A percentile compares a stretch with the other conserved stretches of the same genome.
phyloP scores from a whole-genome alignment of 1,284 basidiomycete species.

The Ustilago lituana region DNA sequence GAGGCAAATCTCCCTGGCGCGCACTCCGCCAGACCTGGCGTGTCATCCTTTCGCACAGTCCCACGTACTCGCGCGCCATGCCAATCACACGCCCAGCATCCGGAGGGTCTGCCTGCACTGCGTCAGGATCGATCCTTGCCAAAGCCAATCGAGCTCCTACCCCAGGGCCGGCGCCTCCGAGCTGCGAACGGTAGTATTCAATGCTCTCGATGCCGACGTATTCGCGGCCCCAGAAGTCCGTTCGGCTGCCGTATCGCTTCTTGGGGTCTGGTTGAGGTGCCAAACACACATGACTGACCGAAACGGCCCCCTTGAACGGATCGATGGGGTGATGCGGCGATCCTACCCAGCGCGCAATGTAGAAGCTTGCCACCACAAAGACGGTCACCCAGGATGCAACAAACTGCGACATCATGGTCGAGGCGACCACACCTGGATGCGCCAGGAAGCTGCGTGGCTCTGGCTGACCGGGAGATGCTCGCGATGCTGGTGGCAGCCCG shows the following conservation, averaged over 20 bases:
- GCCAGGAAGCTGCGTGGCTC: slow-evolving; percentile 60
- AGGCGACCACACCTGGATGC: slow-evolving; percentile 67
- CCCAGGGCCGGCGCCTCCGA: slow-evolving; percentile 47
- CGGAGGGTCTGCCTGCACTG: slow-evolving; percentile 11
- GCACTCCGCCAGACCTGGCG: slow-evolving; percentile 53
- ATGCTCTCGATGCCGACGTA: slow-evolving; percentile 58
- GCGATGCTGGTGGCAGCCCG: slow-evolving; percentile 36
- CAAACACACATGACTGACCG: slow-evolving; percentile 58
- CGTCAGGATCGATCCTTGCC: slow-evolving; percentile 30
- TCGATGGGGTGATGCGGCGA: slow-evolving; percentile 65
- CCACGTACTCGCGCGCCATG: slow-evolving; percentile 49
- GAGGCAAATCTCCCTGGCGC: slow-evolving; percentile 47
- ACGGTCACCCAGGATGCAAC: slow-evolving; percentile 53
- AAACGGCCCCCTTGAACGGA: slow-evolving; percentile 64
- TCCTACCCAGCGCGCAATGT: slow-evolving; percentile 61
- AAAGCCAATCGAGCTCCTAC: slow-evolving; percentile 41
- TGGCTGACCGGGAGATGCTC: slow-evolving; percentile 22
- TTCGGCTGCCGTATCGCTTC: slow-evolving; percentile 60
- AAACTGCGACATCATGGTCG: slow-evolving; percentile 64
- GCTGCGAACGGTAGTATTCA: slow-evolving; percentile 49
- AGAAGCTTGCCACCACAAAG: slow-evolving; percentile 60
- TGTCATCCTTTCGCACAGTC: slow-evolving; percentile 39
- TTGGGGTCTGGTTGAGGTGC: slow-evolving; percentile 57
- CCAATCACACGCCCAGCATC: slow-evolving; percentile 31
- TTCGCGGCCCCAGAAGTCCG: slow-evolving; percentile 58